Evolutionary conservation across 805 yeast species (phyloP).

Genomic region (Helenozyma baotianmanensis): DNA sequence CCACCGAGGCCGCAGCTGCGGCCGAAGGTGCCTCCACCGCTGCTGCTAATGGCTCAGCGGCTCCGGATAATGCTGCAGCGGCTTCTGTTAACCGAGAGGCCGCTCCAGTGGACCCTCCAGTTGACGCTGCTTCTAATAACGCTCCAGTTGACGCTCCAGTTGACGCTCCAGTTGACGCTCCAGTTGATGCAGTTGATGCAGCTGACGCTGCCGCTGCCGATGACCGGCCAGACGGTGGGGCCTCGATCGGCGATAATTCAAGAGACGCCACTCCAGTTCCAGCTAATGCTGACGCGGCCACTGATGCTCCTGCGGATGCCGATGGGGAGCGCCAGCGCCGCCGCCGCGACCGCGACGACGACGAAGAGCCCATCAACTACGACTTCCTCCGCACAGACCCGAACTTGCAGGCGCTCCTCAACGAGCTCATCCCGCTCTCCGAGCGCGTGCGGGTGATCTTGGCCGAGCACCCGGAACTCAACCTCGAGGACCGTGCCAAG

Average conservation of each 20-base stretch:
- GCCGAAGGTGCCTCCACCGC: slow-evolving; percentile 1
- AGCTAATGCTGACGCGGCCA: slow-evolving; percentile 14
- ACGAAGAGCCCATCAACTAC: slow-evolving; percentile 16
- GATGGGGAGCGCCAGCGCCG: too few relatives aligned
- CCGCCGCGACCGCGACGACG: too few relatives aligned
- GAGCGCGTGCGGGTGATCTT: slow-evolving; percentile 41
- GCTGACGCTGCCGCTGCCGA: slow-evolving; percentile 1
- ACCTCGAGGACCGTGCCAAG: slow-evolving; percentile 44
- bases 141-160: too few relatives aligned
- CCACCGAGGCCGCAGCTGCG: slow-evolving; percentile 1
- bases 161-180: too few relatives aligned
- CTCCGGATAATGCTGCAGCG: too few relatives aligned
- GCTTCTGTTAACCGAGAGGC: too few relatives aligned
- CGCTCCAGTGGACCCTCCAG: too few relatives aligned
- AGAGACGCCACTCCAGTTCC: too few relatives aligned
- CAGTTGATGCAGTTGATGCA: slow-evolving; percentile 2
- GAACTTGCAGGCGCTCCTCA: slow-evolving; percentile 31
- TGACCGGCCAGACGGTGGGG: too few relatives aligned
- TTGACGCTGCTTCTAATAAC: background rate
- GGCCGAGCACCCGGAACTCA: slow-evolving; percentile 24
- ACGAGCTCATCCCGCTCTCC: slow-evolving; percentile 36
- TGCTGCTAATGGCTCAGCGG: background rate
- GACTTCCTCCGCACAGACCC: slow-evolving; percentile 36
- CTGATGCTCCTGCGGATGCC: slow-evolving; percentile 11
- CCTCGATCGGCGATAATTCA: too few relatives aligned